phyloP scores from a whole-genome alignment of 345 rosid species.

The Euphorbia tirucalli region DNA sequence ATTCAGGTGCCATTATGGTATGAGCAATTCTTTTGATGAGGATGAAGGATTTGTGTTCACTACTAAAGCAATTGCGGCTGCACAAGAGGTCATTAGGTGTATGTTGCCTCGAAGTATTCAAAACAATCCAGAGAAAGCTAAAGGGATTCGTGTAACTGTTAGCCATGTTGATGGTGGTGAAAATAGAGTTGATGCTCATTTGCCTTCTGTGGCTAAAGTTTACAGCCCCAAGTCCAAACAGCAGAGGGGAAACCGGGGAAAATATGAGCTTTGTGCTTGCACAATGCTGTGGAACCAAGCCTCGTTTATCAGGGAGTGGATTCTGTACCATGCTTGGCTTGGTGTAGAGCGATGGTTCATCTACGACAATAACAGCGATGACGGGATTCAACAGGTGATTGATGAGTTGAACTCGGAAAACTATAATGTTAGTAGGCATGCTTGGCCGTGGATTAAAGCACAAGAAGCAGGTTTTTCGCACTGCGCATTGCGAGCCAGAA shows the following conservation, averaged over 20 bases:
- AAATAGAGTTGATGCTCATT: conserved; percentile 23
- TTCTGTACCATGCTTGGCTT: conserved; percentile 85
- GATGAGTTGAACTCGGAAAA: conserved; percentile 51
- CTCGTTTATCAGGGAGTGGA: conserved; percentile 72
- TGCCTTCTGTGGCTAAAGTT: conserved; percentile 68
- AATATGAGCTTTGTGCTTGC: conserved; percentile 79
- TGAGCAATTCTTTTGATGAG: conserved; percentile 35
- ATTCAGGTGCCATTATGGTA: conserved; percentile 69
- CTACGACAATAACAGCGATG: conserved; percentile 96
- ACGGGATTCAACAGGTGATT: conserved; percentile 49
- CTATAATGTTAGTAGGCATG: conserved; percentile 69
- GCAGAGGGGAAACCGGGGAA: conserved; percentile 29
- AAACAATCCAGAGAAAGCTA: conserved; percentile 45
- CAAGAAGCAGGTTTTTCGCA: conserved; percentile 99
- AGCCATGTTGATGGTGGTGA: conserved; percentile 18
- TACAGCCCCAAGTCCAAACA: conserved; percentile 21
- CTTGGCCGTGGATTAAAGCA: conserved; percentile 97
- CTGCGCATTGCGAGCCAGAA: conserved; percentile 74
- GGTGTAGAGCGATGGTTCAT: conserved; percentile 94
- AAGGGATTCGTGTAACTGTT: conserved; percentile 53
- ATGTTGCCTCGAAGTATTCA: conserved; percentile 56
- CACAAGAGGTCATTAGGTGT: conserved; percentile 94
- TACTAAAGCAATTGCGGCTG: conserved; percentile 66
- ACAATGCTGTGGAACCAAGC: conserved; percentile 98
- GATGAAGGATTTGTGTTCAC: conserved; percentile 41